Evolutionary conservation across 192 early-diverging fungal genomes (phyloP), one percentile per base, ranked within the genome.

Genomic region (Dissophora globulifera): DNA sequence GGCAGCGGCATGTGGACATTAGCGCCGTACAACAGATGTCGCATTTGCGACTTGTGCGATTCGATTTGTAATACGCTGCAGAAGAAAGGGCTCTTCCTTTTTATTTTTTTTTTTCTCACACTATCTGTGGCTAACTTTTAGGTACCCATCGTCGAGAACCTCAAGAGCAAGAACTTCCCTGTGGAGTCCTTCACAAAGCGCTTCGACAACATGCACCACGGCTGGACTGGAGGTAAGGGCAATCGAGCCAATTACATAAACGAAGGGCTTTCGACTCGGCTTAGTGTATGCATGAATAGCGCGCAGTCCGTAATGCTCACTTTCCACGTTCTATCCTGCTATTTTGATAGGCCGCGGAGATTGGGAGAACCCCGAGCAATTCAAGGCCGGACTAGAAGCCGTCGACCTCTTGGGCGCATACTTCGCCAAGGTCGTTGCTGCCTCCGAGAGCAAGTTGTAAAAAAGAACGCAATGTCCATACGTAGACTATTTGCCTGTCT

Each of bases 201-300:
- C 12, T 76, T 56, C 52, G 46, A 58, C 19, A 62, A 66, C 43
- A 50, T 76, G 50, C 72, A 61, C 50, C 72, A 76, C 23, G 72
- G 72, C 10, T 76, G 62, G 63, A 67, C 63, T 29, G 72, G 72
- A 69, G 67, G 67, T 69, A 69, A 13, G 35, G 13, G 13, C 1
- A 2, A 20, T 11, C 17, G n/a, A n/a, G n/a, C n/a, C n/a, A n/a
- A n/a, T n/a, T n/a, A n/a, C n/a, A n/a, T n/a, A n/a, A n/a, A n/a
- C n/a, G n/a, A n/a, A n/a, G n/a, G n/a, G n/a, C n/a, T n/a, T n/a
- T n/a, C n/a, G n/a, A n/a, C n/a, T n/a, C n/a, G n/a, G n/a, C n/a
- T n/a, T n/a, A n/a, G n/a, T n/a, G n/a, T n/a, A n/a, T n/a, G n/a
- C n/a, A n/a, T n/a, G n/a, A n/a, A n/a, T n/a, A n/a, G n/a, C n/a